phyloP scores from a whole-genome alignment of 2,329 filamentous ascomycete genomes.

The Neodidymelliopsis sp. region DNA sequence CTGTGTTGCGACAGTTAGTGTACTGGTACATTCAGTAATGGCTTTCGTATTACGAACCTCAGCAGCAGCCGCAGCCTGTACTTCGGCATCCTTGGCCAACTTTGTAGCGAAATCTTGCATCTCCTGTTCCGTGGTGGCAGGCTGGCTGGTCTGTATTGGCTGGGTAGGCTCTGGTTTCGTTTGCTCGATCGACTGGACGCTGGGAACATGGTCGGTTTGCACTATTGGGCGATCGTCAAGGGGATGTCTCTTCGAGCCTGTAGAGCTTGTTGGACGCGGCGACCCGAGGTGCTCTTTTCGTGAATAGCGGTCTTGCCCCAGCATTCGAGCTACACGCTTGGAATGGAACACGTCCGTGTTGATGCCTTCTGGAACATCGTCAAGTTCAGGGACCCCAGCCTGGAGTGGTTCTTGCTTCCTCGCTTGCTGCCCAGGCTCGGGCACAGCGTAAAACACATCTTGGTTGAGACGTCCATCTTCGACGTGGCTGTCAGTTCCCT shows the following conservation, averaged over 20 bases:
- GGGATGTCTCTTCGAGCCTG: conserved; percentile 42
- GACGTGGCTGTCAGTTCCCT: conserved; percentile 53
- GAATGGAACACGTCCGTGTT: conserved; percentile 70
- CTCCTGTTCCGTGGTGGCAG: conserved; percentile 41
- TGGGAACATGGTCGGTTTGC: conserved; percentile 49
- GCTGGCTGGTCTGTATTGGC: conserved; percentile 9
- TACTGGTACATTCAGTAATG: conserved; percentile 48
- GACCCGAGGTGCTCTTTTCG: conserved; percentile 45
- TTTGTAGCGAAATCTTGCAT: conserved; percentile 57
- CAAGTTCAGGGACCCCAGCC: conserved; percentile 42
- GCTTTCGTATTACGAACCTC: conserved; percentile 32
- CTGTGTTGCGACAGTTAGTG: conserved; percentile 55
- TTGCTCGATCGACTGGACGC: conserved; percentile 33
- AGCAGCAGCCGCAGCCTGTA: conserved; percentile 18
- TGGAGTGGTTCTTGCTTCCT: conserved; percentile 37
- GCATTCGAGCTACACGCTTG: conserved; percentile 62
- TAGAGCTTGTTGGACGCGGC: conserved; percentile 18
- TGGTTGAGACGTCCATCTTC: conserved; percentile 58
- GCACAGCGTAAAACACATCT: conserved; percentile 60
- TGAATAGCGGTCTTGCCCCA: conserved; percentile 56
- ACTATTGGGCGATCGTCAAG: conserved; percentile 47
- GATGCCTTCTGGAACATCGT: conserved; percentile 64
- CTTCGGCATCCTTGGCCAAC: conserved; percentile 53
- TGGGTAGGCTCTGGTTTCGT: conserved; percentile 20
- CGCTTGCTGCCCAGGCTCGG: conserved; percentile 31